phyloP scores from a whole-genome alignment of 768 basidiomycete species.

The Mycena indigotica region DNA sequence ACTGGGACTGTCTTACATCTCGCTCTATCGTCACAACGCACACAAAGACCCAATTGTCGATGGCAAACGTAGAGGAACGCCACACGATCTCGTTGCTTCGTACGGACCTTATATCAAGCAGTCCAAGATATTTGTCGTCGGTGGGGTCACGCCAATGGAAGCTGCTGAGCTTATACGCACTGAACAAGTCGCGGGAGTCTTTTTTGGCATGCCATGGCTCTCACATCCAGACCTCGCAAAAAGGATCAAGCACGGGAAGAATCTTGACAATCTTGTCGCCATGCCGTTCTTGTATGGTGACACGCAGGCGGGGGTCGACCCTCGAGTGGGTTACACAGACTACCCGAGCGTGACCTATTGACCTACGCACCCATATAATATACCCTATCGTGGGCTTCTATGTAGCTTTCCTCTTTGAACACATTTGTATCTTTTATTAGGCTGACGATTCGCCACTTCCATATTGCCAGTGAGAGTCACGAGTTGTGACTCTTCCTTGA shows the following conservation, averaged over 20 bases:
- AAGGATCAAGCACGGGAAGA: constrained; percentile 26
- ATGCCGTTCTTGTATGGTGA: constrained; percentile 24
- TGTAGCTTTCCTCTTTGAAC: neutral
- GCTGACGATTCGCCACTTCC: too few relatives aligned
- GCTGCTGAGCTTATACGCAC: constrained; percentile 26
- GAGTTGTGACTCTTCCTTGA: too few relatives aligned
- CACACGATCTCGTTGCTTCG: constrained; percentile 30
- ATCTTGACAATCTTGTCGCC: constrained; percentile 25
- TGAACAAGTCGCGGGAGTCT: constrained; percentile 29
- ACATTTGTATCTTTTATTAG: too few relatives aligned
- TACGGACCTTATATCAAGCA: constrained; percentile 25
- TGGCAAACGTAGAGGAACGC: constrained; percentile 24
- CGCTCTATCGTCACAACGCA: constrained; percentile 24
- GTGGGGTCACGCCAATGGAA: constrained; percentile 27
- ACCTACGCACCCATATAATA: neutral
- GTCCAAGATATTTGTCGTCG: constrained; percentile 27
- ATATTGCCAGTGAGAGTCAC: too few relatives aligned
- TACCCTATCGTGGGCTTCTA: neutral
- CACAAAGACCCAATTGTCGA: constrained; percentile 18
- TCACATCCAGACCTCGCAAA: constrained; percentile 32
- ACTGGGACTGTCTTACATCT: constrained; percentile 28
- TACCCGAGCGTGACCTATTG: constrained; percentile 21
- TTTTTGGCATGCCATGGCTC: constrained; percentile 31
- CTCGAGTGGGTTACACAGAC: constrained; percentile 28
- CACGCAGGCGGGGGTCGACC: constrained; percentile 2